These are phyloP conservation scores for Hemileccinum impolitum DNA, from an alignment of 768 basidiomycete genomes.

Conservation along the genomic window DNA sequence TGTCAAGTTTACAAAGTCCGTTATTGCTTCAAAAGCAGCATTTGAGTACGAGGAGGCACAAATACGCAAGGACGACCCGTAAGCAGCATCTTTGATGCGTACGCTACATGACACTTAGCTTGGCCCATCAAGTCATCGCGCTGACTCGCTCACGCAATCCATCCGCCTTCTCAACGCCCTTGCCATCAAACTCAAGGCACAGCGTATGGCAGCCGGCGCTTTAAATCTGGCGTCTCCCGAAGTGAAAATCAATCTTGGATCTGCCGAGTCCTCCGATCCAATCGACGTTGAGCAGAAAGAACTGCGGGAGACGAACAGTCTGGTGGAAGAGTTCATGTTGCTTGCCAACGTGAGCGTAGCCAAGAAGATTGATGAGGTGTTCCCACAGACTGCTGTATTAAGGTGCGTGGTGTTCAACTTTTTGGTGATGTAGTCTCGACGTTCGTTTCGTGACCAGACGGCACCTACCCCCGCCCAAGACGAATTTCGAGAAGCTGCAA, in stretches of 20 bases:
- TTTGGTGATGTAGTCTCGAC: conserved; percentile 4
- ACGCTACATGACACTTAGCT: background rate
- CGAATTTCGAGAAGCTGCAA: conserved; percentile 94
- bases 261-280: conserved; percentile 89
- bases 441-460: conserved; percentile 47
- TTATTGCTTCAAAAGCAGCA: conserved; percentile 93
- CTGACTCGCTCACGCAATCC: conserved; percentile 79
- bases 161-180: conserved; percentile 87
- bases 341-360: conserved; percentile 96
- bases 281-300: conserved; percentile 98
- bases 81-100: conserved; percentile 26
- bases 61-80: conserved; percentile 89
- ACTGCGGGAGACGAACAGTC: conserved; percentile 85
- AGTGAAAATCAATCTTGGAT: conserved; percentile 94
- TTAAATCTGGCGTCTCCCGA: conserved; percentile 97
- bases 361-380: conserved; percentile 85
- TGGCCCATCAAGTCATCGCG: conserved; percentile 50
- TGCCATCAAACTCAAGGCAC: conserved; percentile 79
- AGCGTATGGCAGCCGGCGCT: conserved; percentile 93
- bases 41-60: conserved; percentile 98
- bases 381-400: conserved; percentile 93
- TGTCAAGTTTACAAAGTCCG: conserved; percentile 91
- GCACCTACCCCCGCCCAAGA: conserved; percentile 85
- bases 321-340: conserved; percentile 99
- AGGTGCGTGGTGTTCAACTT: conserved; percentile 41